Conservation (phyloP, 2,329 filamentous ascomycete species). For the Cryphonectria naterciae region DNA sequence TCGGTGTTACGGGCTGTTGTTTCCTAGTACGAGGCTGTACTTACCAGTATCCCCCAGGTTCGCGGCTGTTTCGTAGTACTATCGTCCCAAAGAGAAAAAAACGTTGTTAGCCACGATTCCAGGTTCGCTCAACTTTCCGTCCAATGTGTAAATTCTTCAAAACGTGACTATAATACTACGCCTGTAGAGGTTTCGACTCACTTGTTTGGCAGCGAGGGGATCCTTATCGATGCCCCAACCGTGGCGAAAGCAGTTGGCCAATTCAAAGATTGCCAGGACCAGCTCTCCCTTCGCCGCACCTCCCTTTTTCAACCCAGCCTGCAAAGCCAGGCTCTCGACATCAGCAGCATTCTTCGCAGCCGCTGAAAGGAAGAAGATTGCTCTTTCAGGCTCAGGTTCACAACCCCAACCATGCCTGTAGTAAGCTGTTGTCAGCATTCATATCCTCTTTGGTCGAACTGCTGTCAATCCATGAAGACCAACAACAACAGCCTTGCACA, state of each 20-base stretch:
- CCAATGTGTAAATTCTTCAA: not conserved
- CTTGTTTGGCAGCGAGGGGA: constrained; percentile 78
- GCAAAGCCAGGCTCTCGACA: constrained; percentile 82
- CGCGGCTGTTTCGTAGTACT: constrained; percentile 97
- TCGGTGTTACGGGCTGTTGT: not conserved
- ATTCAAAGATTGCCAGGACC: constrained; percentile 92
- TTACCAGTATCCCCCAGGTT: constrained; percentile 87
- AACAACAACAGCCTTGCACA: not conserved
- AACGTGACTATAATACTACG: not conserved
- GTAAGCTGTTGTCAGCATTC: constrained; percentile 34
- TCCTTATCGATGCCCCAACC: constrained; percentile 93
- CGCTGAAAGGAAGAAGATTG: constrained; percentile 82
- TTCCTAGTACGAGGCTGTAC: constrained; percentile 34
- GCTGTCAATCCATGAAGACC: too few species aligned
- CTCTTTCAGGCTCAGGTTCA: constrained; percentile 69
- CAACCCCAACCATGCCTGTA: constrained; percentile 92
- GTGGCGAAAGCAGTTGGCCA: constrained; percentile 90
- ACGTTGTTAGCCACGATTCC: constrained; percentile 19
- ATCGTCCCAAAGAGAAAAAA: constrained; percentile 31
- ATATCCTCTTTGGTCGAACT: not conserved
- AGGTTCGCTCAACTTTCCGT: not conserved
- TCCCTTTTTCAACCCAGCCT: constrained; percentile 88
- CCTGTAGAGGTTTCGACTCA: constrained; percentile 40
- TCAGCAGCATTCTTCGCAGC: constrained; percentile 89
- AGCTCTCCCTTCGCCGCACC: constrained; percentile 95